Evolutionary conservation across 805 yeast species (phyloP).

Genomic region (Zygosaccharomyces gambellarensis): DNA sequence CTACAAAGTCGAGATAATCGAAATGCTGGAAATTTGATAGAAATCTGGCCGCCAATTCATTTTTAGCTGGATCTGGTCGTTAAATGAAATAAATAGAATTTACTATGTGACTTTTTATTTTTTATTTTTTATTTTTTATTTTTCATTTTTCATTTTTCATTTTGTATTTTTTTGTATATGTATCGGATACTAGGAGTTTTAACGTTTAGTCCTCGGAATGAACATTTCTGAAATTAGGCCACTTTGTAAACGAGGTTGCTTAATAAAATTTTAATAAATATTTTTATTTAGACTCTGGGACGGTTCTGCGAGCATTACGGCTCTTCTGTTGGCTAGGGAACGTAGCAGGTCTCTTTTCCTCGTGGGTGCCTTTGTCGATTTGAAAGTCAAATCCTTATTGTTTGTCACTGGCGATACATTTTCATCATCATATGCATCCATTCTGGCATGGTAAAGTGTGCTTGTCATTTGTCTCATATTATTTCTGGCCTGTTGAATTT

Average conservation of each 20-base stretch:
- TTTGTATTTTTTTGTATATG: no score
- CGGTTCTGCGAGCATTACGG: not conserved
- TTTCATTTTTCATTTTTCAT: no score
- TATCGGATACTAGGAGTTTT: no score
- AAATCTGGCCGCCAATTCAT: no score
- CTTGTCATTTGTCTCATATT: slow-evolving; percentile 3
- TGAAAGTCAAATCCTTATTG: not conserved
- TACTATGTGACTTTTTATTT: no score
- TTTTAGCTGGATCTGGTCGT: no score
- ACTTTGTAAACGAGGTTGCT: no score
- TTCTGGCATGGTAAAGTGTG: not conserved
- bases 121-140: no score
- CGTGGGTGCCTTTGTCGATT: not conserved
- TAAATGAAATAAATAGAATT: no score
- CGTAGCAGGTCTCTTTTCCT: slow-evolving; percentile 1
- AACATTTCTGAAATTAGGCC: no score
- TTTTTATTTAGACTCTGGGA: not conserved
- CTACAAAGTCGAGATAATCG: not conserved
- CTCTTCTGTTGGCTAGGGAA: slow-evolving; percentile 1
- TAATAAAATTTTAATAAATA: not conserved
- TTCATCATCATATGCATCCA: not conserved
- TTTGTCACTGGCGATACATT: not conserved
- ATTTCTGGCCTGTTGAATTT: slow-evolving; percentile 1
- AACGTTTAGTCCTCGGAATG: no score
- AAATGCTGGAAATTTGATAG: not conserved